phyloP scores from a whole-genome alignment of 352 stramenopile species.

The Thalassiosira livingstoniorum region DNA sequence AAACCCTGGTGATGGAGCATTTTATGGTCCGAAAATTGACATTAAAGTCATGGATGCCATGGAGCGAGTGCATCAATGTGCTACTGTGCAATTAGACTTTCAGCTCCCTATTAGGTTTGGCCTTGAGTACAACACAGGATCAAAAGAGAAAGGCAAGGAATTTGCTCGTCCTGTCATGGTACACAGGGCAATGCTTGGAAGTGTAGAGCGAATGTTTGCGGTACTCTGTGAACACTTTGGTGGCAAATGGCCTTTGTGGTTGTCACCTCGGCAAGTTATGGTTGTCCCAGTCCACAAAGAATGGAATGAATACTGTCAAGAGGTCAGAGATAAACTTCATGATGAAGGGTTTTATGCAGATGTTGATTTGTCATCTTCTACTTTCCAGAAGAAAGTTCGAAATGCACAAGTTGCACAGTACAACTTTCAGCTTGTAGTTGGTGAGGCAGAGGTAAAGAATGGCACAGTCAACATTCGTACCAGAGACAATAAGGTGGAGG shows the following conservation, averaged over 20 bases:
- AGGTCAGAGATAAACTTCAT: slow-evolving; percentile 92
- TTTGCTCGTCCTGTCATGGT: slow-evolving; percentile 97
- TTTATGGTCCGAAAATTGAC: slow-evolving; percentile 99
- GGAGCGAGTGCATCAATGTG: slow-evolving; percentile 97
- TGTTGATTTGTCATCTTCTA: slow-evolving; percentile 94
- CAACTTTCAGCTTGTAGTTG: slow-evolving; percentile 98
- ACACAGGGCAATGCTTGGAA: slow-evolving; percentile 97
- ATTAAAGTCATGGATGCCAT: slow-evolving; percentile 98
- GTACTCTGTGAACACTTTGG: slow-evolving; percentile 98
- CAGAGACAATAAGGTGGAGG: slow-evolving; percentile 92
- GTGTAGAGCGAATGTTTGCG: slow-evolving; percentile 97
- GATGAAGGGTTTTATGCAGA: slow-evolving; percentile 95
- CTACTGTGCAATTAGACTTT: slow-evolving; percentile 98
- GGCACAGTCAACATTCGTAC: slow-evolving; percentile 94
- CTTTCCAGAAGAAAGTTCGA: slow-evolving; percentile 98
- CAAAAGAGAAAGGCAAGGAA: slow-evolving; percentile 79
- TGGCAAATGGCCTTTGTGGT: slow-evolving; percentile 99
- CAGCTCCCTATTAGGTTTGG: slow-evolving; percentile 98
- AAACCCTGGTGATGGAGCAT: slow-evolving; percentile 97
- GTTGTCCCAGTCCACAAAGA: slow-evolving; percentile 94
- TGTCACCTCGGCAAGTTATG: slow-evolving; percentile 95
- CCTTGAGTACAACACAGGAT: slow-evolving; percentile 87
- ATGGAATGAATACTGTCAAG: slow-evolving; percentile 94
- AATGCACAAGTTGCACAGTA: slow-evolving; percentile 97
- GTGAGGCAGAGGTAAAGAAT: slow-evolving; percentile 90